These are phyloP conservation scores for Ascochyta lentis DNA, from an alignment of 2,329 filamentous ascomycete species.

Conservation along the genomic window DNA sequence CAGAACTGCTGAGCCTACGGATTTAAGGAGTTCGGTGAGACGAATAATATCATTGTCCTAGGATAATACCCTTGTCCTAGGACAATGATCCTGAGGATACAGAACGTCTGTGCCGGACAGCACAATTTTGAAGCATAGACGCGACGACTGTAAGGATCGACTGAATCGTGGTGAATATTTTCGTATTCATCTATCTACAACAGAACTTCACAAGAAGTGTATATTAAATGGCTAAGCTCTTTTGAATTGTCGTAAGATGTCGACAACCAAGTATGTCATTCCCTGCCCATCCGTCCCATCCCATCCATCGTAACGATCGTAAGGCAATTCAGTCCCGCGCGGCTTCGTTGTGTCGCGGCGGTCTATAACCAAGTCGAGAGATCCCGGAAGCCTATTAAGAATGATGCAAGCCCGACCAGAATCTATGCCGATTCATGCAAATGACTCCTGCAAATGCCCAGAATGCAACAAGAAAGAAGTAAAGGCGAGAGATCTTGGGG, in stretches of 20 bases:
- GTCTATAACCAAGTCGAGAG: not conserved
- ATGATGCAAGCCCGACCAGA: constrained; percentile 31
- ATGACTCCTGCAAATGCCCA: constrained; percentile 48
- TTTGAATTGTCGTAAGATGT: constrained; percentile 13
- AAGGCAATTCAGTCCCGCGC: constrained; percentile 1
- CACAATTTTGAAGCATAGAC: not conserved
- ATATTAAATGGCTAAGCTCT: constrained; percentile 19
- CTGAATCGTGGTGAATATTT: constrained; percentile 1
- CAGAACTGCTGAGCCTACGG: constrained; percentile 1
- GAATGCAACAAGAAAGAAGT: constrained; percentile 39
- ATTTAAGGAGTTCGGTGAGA: not conserved
- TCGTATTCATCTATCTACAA: constrained; percentile 15
- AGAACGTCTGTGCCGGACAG: not conserved
- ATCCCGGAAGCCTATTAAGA: constrained; percentile 25
- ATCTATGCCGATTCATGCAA: constrained; percentile 38
- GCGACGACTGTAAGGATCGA: not conserved
- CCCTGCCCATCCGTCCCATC: constrained; percentile 2
- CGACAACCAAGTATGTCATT: constrained; percentile 11
- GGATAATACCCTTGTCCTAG: not conserved
- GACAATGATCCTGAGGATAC: not conserved
- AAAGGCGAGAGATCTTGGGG: constrained; percentile 21
- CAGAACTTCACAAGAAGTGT: constrained; percentile 12
- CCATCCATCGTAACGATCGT: constrained; percentile 19
- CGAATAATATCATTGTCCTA: not conserved
- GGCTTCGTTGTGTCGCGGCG: not conserved